Conservation (phyloP, 164 flowering plant genomes). For the Aristolochia californica region DNA sequence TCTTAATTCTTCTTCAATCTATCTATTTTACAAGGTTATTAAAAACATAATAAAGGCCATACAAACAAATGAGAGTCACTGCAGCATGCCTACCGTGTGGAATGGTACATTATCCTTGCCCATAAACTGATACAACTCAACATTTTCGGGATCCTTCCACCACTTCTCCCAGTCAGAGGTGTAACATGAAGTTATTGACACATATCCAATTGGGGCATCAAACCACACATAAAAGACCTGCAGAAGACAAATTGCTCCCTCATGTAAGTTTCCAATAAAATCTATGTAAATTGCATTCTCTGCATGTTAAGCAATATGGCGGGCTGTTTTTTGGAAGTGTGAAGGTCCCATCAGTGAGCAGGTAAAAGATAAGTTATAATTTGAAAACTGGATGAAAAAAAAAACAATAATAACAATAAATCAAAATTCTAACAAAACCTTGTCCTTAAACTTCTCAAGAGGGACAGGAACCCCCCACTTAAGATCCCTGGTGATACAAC, state of each 20-base stretch:
- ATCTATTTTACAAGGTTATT: too few species aligned
- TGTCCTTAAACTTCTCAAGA: constrained; percentile 68
- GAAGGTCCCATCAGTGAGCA: too few species aligned
- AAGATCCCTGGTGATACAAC: constrained; percentile 92
- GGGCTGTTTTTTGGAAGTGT: too few species aligned
- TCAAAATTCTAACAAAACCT: constrained; percentile 36
- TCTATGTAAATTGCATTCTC: too few species aligned
- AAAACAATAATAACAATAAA: not conserved
- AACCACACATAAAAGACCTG: constrained; percentile 99
- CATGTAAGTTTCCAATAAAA: too few species aligned
- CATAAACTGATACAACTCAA: constrained; percentile 94
- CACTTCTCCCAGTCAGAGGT: constrained; percentile 93
- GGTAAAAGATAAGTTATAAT: too few species aligned
- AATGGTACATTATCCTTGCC: constrained; percentile 98
- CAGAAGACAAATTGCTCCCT: not conserved
- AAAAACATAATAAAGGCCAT: too few species aligned
- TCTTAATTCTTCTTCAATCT: too few species aligned
- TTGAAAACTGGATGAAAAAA: too few species aligned
- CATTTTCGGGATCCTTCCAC: constrained; percentile 97
- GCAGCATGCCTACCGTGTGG: constrained; percentile 60
- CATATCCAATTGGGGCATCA: constrained; percentile 96
- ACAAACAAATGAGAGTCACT: not conserved
- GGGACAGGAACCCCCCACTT: constrained; percentile 99
- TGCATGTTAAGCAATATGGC: too few species aligned
- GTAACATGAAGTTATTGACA: constrained; percentile 81